Conservation (phyloP, 345 rosid genomes). For the Sonneratia caseolaris region DNA sequence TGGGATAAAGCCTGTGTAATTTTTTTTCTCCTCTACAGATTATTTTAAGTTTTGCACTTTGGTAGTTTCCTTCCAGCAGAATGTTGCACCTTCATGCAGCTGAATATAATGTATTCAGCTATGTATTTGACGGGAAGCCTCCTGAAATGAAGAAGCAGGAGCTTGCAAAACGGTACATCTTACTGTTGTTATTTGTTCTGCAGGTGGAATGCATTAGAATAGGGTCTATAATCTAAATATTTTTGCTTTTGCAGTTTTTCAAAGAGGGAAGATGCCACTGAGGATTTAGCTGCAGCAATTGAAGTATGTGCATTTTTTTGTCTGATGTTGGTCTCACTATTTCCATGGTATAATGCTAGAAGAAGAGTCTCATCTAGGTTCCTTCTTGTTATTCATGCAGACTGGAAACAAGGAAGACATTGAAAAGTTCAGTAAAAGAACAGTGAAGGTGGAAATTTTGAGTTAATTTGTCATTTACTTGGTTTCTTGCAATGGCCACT, state of each 20-base stretch:
- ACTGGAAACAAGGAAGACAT: slow-evolving; percentile 75
- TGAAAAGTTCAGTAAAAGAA: slow-evolving; percentile 87
- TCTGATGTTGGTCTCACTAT: neutral
- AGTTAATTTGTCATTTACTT: neutral
- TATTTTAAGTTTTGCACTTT: neutral
- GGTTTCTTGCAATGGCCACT: neutral
- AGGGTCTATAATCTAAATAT: neutral
- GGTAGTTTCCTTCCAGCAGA: neutral
- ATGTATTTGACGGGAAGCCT: slow-evolving; percentile 85
- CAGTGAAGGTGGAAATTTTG: slow-evolving; percentile 53
- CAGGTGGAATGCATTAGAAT: neutral
- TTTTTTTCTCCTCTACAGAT: neutral
- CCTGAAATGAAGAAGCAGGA: slow-evolving; percentile 87
- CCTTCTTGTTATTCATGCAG: slow-evolving; percentile 23
- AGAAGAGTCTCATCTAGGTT: neutral
- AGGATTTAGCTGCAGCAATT: slow-evolving; percentile 51
- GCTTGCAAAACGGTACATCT: slow-evolving; percentile 64
- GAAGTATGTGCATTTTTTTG: slow-evolving; percentile 31
- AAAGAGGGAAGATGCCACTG: slow-evolving; percentile 75
- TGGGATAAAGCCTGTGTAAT: slow-evolving; percentile 92
- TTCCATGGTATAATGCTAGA: neutral
- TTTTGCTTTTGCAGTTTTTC: slow-evolving; percentile 41
- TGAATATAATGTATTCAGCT: slow-evolving; percentile 26
- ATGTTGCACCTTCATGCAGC: neutral
- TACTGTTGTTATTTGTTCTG: neutral